A percentile compares a stretch with the other conserved stretches of the same genome.
phyloP scores from a whole-genome alignment of 2,329 filamentous ascomycete species.

The Claviceps africana region DNA sequence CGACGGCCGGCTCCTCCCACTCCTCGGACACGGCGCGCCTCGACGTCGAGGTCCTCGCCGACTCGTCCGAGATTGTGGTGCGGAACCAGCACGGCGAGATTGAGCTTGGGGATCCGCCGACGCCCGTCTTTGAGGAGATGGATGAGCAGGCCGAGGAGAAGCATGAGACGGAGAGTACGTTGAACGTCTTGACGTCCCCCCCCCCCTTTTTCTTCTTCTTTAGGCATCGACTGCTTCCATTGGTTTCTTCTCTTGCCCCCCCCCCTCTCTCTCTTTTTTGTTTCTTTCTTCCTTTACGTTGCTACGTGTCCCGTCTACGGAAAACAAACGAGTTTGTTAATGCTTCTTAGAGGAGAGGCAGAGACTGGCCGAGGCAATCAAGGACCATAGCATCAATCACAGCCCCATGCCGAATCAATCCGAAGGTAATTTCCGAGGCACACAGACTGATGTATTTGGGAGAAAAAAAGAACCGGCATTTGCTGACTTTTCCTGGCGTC shows the following conservation, averaged over 20 bases:
- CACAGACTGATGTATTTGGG: background rate
- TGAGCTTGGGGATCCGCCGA: conserved; percentile 43
- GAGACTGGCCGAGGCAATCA: conserved; percentile 45
- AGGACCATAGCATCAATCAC: conserved; percentile 43
- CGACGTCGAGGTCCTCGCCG: conserved; percentile 31
- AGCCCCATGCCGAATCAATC: conserved; percentile 45
- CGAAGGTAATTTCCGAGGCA: conserved; percentile 39
- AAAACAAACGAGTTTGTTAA: background rate
- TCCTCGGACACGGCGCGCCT: conserved; percentile 34
- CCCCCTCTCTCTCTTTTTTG: no score
- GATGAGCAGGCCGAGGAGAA: conserved; percentile 44
- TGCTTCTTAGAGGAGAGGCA: conserved; percentile 39
- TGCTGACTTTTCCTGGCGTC: background rate
- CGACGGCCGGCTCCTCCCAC: conserved; percentile 28
- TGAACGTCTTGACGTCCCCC: background rate
- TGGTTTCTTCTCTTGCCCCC: no score
- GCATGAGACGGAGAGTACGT: conserved; percentile 41
- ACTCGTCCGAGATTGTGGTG: conserved; percentile 44
- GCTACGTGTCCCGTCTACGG: background rate
- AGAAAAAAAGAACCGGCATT: no score
- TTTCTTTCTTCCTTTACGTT: background rate
- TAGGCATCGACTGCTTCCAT: no score
- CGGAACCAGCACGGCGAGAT: conserved; percentile 49
- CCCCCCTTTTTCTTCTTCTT: background rate
- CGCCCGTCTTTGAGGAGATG: conserved; percentile 37